These are phyloP conservation scores for Solanum virginianum DNA, from an alignment of 257 asterid genomes.

Conservation along the genomic window DNA sequence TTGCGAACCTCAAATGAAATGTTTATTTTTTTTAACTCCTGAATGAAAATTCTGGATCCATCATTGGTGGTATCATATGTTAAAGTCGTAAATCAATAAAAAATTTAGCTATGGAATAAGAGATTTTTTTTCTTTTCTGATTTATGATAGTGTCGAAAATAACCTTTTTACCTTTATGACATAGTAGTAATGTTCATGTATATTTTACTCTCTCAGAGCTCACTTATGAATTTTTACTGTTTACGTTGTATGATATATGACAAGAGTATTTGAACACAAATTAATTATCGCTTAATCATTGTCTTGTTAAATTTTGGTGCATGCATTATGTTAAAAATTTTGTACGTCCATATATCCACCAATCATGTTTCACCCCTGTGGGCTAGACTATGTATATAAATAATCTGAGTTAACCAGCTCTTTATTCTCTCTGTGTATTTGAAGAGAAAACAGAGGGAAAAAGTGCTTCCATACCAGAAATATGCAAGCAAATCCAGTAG, in stretches of 20 bases:
- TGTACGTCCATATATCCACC: not conserved
- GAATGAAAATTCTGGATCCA: too few relatives aligned
- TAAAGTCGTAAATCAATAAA: not conserved
- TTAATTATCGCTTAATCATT: not conserved
- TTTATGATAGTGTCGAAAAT: not conserved
- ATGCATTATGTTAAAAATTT: not conserved
- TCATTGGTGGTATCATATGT: not conserved
- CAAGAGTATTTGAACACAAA: not conserved
- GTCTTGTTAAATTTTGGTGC: not conserved
- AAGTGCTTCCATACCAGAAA: not conserved
- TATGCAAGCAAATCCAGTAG: slow-evolving; percentile 1
- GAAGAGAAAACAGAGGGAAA: not conserved
- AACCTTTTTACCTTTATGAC: too few relatives aligned
- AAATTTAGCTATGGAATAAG: not conserved
- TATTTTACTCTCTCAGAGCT: rapidly evolving
- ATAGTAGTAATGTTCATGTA: too few relatives aligned
- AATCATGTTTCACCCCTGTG: not conserved
- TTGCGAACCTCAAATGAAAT: too few relatives aligned
- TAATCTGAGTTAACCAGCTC: not conserved
- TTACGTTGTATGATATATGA: too few relatives aligned
- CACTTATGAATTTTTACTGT: too few relatives aligned
- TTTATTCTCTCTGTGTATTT: not conserved
- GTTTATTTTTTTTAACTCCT: too few relatives aligned
- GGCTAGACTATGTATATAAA: not conserved
- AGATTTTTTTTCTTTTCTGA: not conserved